phyloP scores from a whole-genome alignment of 2,329 filamentous ascomycete species.

The Alternaria rosae region DNA sequence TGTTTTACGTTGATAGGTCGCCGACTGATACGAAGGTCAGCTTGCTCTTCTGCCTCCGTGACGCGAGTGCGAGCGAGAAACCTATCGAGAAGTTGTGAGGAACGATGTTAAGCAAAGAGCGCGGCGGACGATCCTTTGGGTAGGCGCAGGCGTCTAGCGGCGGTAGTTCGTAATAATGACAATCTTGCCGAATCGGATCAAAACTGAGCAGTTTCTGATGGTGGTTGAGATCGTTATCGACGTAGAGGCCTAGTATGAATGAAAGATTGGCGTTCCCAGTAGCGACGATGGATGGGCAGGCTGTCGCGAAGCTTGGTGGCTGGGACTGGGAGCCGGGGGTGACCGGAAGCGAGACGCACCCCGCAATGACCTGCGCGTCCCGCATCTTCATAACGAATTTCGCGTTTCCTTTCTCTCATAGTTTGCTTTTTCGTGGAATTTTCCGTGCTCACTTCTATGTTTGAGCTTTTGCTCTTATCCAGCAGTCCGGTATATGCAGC shows the following conservation, averaged over 20 bases:
- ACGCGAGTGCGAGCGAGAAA: neutral
- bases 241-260: neutral
- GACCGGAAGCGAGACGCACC: neutral
- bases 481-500: neutral
- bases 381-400: neutral
- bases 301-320: neutral
- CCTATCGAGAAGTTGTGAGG: neutral
- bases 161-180: neutral
- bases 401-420: neutral
- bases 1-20: neutral
- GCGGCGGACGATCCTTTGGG: neutral
- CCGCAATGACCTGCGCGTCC: neutral
- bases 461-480: neutral
- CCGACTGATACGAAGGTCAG: too few species aligned
- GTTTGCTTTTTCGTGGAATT: neutral
- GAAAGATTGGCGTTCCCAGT: neutral
- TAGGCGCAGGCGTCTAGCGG: neutral
- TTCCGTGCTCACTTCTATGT: accelerated
- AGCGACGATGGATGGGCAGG: neutral
- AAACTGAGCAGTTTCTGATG: neutral
- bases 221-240: neutral
- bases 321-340: neutral
- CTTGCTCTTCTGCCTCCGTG: neutral
- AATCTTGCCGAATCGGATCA: neutral
- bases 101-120: neutral